These are phyloP conservation scores for Oryza glumipatula DNA, from an alignment of 176 grass and related monocot species.

Conservation along the genomic window DNA sequence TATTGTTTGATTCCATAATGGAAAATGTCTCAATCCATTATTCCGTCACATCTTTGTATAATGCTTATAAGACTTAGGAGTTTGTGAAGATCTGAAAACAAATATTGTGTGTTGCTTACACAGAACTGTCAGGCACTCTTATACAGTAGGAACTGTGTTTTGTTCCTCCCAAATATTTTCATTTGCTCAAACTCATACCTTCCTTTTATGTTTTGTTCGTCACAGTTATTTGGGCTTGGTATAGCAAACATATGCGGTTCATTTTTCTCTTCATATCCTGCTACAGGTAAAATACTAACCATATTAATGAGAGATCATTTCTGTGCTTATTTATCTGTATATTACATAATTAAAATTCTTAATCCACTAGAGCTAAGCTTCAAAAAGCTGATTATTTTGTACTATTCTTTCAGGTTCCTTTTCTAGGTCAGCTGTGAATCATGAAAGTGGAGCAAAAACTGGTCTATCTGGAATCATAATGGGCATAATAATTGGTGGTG, in stretches of 20 bases:
- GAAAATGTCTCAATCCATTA: constrained; percentile 13
- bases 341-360: constrained; percentile 22
- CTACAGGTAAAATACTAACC: constrained; percentile 73
- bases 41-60: background rate
- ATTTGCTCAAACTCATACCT: constrained; percentile 27
- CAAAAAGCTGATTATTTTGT: constrained; percentile 26
- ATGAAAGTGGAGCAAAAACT: constrained; percentile 86
- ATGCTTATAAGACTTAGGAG: background rate
- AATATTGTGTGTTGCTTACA: background rate
- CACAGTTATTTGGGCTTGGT: constrained; percentile 92
- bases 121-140: constrained; percentile 5
- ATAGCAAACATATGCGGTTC: constrained; percentile 92
- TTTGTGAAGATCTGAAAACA: background rate
- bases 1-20: background rate
- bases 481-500: constrained; percentile 83
- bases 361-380: constrained; percentile 12
- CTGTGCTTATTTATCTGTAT: constrained; percentile 28
- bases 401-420: constrained; percentile 78
- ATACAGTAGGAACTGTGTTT: constrained; percentile 3
- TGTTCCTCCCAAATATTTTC: background rate
- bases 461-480: constrained; percentile 96
- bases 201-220: constrained; percentile 20
- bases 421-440: constrained; percentile 98
- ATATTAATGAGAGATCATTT: constrained; percentile 24
- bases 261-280: constrained; percentile 90